Conservation (phyloP, 331 rosid species). For the Erythrophleum ivorense region DNA sequence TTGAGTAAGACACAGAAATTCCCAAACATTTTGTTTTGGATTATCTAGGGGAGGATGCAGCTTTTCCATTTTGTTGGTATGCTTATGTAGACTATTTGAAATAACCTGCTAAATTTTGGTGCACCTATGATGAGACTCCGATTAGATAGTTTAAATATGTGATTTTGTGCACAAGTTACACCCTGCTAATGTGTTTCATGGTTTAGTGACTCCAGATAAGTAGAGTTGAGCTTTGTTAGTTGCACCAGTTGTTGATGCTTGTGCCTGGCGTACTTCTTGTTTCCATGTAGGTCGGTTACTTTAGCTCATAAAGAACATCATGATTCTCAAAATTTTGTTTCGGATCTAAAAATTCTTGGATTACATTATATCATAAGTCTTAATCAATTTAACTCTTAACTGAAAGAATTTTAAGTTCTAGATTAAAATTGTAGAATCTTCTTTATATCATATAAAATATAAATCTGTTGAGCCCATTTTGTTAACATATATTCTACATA, state of each 20-base stretch:
- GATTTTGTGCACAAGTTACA: not conserved
- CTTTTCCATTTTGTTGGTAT: slow-evolving; percentile 32
- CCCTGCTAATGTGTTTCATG: not conserved
- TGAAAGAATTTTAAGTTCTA: not conserved
- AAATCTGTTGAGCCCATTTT: not conserved
- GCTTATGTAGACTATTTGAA: slow-evolving; percentile 6
- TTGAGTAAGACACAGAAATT: slow-evolving; percentile 19
- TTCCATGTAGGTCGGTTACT: not conserved
- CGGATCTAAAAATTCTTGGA: not conserved
- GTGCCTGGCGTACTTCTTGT: not conserved
- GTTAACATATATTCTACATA: not conserved
- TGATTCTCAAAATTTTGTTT: not conserved
- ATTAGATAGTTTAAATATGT: not conserved
- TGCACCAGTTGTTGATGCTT: slow-evolving; percentile 9
- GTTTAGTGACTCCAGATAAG: slow-evolving; percentile 14
- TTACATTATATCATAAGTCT: not conserved
- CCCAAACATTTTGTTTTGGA: slow-evolving; percentile 3
- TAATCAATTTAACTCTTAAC: not conserved
- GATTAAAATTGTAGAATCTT: not conserved
- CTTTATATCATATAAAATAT: not conserved
- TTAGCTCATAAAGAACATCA: not conserved
- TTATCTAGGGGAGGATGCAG: slow-evolving; percentile 18
- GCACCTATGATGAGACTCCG: too few species aligned
- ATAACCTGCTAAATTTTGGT: slow-evolving; percentile 12
- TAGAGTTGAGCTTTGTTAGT: slow-evolving; percentile 22